phyloP scores from a whole-genome alignment of 441 rosid species.

The Sinapis alba region DNA sequence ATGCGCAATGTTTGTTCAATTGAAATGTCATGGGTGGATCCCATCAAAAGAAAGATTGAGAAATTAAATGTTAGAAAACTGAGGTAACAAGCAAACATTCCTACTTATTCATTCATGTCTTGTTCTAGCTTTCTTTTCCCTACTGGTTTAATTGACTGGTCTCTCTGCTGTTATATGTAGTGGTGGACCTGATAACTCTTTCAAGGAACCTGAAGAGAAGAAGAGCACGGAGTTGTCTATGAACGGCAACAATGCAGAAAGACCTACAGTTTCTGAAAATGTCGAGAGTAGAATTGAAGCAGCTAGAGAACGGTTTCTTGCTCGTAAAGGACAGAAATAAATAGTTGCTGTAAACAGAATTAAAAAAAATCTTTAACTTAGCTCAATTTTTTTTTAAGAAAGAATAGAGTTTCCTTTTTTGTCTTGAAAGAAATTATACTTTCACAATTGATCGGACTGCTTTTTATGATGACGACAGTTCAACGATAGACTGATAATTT shows the following conservation, averaged over 20 bases:
- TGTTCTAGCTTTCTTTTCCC: neutral
- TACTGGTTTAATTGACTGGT: neutral
- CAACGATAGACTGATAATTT: neutral
- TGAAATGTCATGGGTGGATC: constrained; percentile 74
- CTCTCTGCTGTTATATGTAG: constrained; percentile 44
- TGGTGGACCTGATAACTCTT: constrained; percentile 55
- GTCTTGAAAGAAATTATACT: neutral
- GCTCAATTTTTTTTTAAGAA: neutral
- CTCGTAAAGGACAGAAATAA: constrained; percentile 69
- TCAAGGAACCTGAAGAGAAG: constrained; percentile 47
- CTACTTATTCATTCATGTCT: neutral
- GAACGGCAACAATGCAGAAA: constrained; percentile 30
- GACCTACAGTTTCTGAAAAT: constrained; percentile 43
- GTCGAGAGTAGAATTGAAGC: constrained; percentile 68
- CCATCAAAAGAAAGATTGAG: constrained; percentile 73
- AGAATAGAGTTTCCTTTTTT: neutral
- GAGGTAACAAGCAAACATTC: constrained; percentile 52
- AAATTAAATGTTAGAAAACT: constrained; percentile 60
- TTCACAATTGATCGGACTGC: neutral
- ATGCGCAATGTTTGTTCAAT: constrained; percentile 79
- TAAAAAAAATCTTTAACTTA: neutral
- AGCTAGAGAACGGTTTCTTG: constrained; percentile 88
- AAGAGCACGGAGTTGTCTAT: constrained; percentile 36
- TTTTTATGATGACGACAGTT: neutral
- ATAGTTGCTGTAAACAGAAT: neutral